Evolutionary conservation across 140 eudicot genomes (phyloP), one percentile per base, ranked within the genome.

Genomic region (Stevia rebaudiana): DNA sequence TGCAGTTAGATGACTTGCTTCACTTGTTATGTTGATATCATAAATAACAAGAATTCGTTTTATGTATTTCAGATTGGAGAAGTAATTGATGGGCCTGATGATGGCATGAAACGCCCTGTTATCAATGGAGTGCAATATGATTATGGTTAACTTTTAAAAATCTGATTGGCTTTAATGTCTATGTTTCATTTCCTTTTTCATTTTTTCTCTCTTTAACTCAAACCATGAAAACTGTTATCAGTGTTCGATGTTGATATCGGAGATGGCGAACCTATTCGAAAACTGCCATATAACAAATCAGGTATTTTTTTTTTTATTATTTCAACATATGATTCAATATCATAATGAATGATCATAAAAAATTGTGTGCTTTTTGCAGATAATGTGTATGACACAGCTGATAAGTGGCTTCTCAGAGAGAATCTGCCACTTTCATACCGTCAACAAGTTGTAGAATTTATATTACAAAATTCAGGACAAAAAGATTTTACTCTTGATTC

Each of bases 161-260:
- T 47, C 49, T 56, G 33, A 15, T 68, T 64, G 46, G 17, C 39
- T 41, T 53, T 43, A 22, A 33, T 22, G 41, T 15, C 62, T 67
- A 15, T 65, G 39, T 30, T 41, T 33, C 8, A 12, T 12, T 36
- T 71, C 8, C 8, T 19, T 35, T 35, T 37, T 57, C 57, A n/a
- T n/a, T 36, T 68, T 16, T 13, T 55, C 54, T 68, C 30, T 69
- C 25, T 11, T 19, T 37, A 46, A 25, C 57, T 77, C 47, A 74
- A 62, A 44, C 46, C 62, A 19, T 23, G 16, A 58, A 33, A 60
- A 18, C 30, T 24, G 48, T 40, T 36, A 55, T 46, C 90, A 94
- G 99, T 94, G 36, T 94, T 94, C 54, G 99, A 94, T 68, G 99
- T 94, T 43, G 99, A 94, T 68, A 85, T 94, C 80, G 99, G 95